These are phyloP conservation scores for Mortierella sp. DNA, from an alignment of 371 early-diverging fungal species.

Conservation along the genomic window DNA sequence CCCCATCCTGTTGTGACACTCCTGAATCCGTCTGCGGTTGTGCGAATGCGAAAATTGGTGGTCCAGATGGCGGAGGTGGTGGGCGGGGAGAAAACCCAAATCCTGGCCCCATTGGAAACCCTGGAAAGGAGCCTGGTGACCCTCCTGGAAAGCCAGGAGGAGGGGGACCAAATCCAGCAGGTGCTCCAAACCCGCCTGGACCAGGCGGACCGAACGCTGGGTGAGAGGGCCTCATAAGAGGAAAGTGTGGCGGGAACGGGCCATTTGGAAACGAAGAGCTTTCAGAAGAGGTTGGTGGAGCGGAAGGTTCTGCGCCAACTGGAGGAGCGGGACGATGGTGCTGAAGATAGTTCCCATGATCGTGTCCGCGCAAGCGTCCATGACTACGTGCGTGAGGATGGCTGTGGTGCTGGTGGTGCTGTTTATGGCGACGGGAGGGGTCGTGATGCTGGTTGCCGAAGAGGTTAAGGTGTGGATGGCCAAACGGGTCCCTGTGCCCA, in stretches of 20 bases:
- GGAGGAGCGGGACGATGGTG: not conserved
- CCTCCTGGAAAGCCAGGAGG: slow-evolving; percentile 13
- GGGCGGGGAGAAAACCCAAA: not conserved
- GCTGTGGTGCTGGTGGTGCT: slow-evolving; percentile 11
- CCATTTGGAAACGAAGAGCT: not conserved
- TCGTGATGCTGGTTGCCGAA: slow-evolving; percentile 3
- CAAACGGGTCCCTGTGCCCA: not conserved
- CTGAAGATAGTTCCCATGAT: slow-evolving; percentile 9
- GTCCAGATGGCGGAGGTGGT: not conserved
- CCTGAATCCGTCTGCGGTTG: not conserved
- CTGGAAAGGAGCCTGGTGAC: not conserved
- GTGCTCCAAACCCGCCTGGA: slow-evolving; percentile 3
- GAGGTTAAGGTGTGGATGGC: not conserved
- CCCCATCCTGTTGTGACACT: too few relatives aligned
- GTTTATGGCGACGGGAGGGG: slow-evolving; percentile 1
- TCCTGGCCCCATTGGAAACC: slow-evolving; percentile 1
- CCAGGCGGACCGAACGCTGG: not conserved
- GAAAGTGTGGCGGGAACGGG: not conserved
- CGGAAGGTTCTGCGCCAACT: not conserved
- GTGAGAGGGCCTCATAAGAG: not conserved
- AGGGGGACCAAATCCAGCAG: slow-evolving; percentile 6
- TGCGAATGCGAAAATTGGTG: not conserved
- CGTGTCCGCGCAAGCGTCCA: slow-evolving; percentile 2
- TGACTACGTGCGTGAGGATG: not conserved
- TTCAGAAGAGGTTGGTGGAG: not conserved